These are phyloP conservation scores for Lasiosphaeria hispida DNA, from an alignment of 495 filamentous ascomycete genomes.

Conservation along the genomic window DNA sequence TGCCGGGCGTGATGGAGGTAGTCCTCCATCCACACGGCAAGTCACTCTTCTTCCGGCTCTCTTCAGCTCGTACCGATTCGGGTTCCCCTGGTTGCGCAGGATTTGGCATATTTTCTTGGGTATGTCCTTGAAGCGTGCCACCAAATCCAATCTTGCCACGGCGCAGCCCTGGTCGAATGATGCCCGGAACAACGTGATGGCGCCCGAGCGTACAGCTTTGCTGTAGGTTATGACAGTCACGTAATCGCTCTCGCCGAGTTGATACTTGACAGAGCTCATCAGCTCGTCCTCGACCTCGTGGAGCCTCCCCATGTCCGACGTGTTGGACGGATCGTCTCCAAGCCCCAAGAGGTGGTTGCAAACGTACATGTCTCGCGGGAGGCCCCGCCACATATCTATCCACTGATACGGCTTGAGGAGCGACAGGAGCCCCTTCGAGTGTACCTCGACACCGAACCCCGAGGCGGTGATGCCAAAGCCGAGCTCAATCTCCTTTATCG, in stretches of 20 bases:
- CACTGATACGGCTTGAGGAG: conserved; percentile 1
- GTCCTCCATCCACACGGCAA: neutral
- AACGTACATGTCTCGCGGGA: neutral
- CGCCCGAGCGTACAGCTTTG: neutral
- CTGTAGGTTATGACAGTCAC: conserved; percentile 2
- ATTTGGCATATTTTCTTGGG: conserved; percentile 1
- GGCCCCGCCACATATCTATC: neutral
- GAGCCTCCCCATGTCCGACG: conserved; percentile 4
- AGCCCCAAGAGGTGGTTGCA: neutral
- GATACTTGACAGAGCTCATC: conserved; percentile 1
- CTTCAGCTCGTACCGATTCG: conserved; percentile 3
- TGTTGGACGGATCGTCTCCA: neutral
- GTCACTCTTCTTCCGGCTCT: neutral
- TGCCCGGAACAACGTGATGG: neutral
- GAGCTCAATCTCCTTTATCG: neutral
- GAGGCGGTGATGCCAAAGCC: neutral
- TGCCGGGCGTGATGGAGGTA: neutral
- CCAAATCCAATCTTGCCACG: neutral
- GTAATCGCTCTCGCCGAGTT: neutral
- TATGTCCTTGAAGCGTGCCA: conserved; percentile 2
- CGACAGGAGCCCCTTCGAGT: neutral
- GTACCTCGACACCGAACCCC: neutral
- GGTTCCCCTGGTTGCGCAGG: neutral
- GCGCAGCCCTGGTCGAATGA: neutral
- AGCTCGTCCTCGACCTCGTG: conserved; percentile 6